Evolutionary conservation across 768 basidiomycete genomes (phyloP), one percentile per base, ranked within the genome.

Genomic region (Russula sp.): DNA sequence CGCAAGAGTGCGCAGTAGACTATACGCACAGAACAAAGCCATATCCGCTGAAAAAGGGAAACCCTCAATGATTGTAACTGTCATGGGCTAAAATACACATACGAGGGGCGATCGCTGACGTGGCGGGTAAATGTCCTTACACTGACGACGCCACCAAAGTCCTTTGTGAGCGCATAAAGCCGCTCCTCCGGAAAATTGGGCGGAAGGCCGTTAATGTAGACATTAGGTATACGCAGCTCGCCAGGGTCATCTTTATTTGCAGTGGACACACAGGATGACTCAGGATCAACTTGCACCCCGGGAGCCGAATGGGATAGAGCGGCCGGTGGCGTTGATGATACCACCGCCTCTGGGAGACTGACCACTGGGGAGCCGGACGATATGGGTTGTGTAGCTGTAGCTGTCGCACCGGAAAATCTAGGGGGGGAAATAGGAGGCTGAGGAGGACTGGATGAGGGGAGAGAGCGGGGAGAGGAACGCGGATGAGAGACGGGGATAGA

Each of bases 191-290:
- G 84, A 68, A 82, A 92, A 73, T 90, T 84, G 5, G 90, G 87
- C 2, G 89, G 90, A 16, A 93, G 80, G 13, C 90, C 90, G 68
- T 93, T 93, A 75, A 93, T 91, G 70, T 93, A 93, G 0, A 93
- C 87, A 67, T 93, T 93, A 0, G 90, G 88, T 1, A 87, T 84
- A 25, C 67, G 69, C 16, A 13, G 36, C 22, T 63, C 58, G 41
- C 32, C 29, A 35, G 50, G 51, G 42, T 65, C 65, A 22, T 45
- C 50, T 43, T 64, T 65, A 51, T 56, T 51, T 2, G 34, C 34
- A 22, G 50, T 41, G 20, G 63, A 35, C 18, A 32, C 25, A 42
- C 34, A 46, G 29, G 48, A 32, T 6, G 42, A 49, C 18, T 64
- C 51, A 16, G 57, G 54, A 14, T 66, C 65, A 51, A 56, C 53